phyloP scores from a whole-genome alignment of 768 basidiomycete genomes.

The Lactarius hatsudake region DNA sequence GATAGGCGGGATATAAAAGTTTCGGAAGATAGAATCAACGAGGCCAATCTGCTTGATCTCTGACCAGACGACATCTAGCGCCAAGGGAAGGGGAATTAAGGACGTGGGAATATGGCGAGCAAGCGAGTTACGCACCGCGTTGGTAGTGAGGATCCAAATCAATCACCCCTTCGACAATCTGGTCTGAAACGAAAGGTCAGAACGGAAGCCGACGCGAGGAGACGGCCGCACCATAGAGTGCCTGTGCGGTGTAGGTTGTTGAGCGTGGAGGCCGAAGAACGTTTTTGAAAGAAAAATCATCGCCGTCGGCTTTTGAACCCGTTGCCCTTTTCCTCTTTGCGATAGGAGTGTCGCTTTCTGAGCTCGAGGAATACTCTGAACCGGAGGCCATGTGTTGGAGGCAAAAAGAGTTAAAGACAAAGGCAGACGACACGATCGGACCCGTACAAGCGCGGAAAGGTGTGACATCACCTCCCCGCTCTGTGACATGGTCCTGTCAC shows the following conservation, averaged over 20 bases:
- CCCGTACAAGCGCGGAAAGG: not conserved
- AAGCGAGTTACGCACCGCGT: constrained; percentile 40
- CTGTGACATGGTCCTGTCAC: not conserved
- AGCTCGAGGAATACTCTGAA: constrained; percentile 20
- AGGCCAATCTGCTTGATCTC: constrained; percentile 57
- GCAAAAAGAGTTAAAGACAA: too few species aligned
- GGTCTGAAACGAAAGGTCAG: constrained; percentile 36
- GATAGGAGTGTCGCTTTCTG: constrained; percentile 20
- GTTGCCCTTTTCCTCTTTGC: constrained; percentile 16
- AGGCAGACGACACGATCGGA: not conserved
- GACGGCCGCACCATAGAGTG: constrained; percentile 48
- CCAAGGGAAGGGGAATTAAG: not conserved
- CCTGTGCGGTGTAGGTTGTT: constrained; percentile 62
- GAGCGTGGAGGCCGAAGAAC: constrained; percentile 55
- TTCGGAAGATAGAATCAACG: constrained; percentile 62
- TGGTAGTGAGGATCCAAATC: constrained; percentile 67
- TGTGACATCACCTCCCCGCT: not conserved
- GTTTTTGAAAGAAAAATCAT: constrained; percentile 35
- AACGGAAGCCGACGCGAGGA: not conserved
- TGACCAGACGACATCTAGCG: constrained; percentile 60
- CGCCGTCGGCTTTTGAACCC: constrained; percentile 29
- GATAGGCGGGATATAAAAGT: constrained; percentile 65
- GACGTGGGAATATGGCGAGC: not conserved
- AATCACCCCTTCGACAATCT: constrained; percentile 45
- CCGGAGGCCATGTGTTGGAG: constrained; percentile 10